A percentile compares a stretch with the other conserved stretches of the same genome.
These are phyloP conservation scores for Trichoderma pleuroti DNA, from an alignment of 2,329 filamentous ascomycete genomes.

Conservation along the genomic window DNA sequence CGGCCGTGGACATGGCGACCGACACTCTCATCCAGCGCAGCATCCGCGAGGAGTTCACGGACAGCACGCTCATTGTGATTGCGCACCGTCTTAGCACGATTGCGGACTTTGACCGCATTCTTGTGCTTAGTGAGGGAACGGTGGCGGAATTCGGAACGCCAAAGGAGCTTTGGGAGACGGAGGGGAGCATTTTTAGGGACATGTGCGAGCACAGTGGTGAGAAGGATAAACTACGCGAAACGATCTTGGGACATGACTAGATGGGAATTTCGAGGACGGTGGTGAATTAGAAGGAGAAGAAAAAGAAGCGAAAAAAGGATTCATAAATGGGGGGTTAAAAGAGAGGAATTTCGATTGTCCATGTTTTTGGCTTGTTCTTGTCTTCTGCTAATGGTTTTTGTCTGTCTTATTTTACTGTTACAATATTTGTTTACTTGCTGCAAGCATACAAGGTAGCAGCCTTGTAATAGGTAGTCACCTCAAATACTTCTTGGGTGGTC, in stretches of 20 bases:
- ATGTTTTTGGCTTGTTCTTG: not conserved
- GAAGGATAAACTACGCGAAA: slow-evolving; percentile 48
- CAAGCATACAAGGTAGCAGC: not conserved
- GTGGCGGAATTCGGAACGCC: slow-evolving; percentile 67
- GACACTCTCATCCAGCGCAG: slow-evolving; percentile 70
- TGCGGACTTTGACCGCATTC: slow-evolving; percentile 70
- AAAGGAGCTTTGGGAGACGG: slow-evolving; percentile 55
- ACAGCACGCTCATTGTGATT: slow-evolving; percentile 68
- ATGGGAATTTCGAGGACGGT: not conserved
- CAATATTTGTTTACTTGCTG: not conserved
- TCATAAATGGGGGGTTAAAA: not conserved
- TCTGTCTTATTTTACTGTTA: not conserved
- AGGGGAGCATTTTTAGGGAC: slow-evolving; percentile 54
- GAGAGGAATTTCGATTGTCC: not conserved
- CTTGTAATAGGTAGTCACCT: not conserved
- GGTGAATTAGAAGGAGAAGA: not conserved
- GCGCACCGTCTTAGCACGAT: slow-evolving; percentile 74
- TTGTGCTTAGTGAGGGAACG: slow-evolving; percentile 65
- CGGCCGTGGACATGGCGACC: slow-evolving; percentile 73
- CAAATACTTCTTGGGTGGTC: not conserved
- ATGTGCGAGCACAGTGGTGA: slow-evolving; percentile 63
- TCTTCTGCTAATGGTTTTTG: not conserved
- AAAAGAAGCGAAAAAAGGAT: not conserved
- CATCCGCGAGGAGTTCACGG: slow-evolving; percentile 68
- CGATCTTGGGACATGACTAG: slow-evolving; percentile 36